Evolutionary conservation across 1,284 basidiomycete genomes (phyloP).

Genomic region (Phylloporus gajari): DNA sequence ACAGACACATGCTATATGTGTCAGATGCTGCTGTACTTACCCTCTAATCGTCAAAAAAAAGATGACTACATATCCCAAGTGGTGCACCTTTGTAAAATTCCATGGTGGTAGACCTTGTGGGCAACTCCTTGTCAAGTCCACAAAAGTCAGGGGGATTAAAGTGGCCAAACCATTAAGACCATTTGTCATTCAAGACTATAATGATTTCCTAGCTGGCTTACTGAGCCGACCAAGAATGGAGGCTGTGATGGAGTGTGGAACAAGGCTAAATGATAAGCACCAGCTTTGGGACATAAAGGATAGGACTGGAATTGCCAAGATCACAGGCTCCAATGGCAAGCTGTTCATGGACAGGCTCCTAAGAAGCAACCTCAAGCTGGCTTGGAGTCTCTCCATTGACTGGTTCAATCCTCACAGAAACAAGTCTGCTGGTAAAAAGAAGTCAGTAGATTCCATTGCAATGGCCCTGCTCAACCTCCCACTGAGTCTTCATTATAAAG

Average conservation of each 20-base stretch:
- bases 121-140: slow-evolving; percentile 1
- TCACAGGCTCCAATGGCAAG: slow-evolving; percentile 38
- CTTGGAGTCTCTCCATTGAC: slow-evolving; percentile 45
- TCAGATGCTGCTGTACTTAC: neutral
- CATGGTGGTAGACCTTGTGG: slow-evolving; percentile 4
- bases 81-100: slow-evolving; percentile 10
- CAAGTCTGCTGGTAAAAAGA: slow-evolving; percentile 42
- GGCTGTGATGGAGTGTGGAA: slow-evolving; percentile 39
- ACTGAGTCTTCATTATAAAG: neutral
- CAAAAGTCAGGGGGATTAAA: neutral
- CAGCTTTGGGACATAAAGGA: slow-evolving; percentile 44
- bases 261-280: slow-evolving; percentile 13
- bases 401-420: slow-evolving; percentile 52
- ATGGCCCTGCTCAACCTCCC: slow-evolving; percentile 42
- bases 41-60: neutral
- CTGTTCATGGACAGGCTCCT: slow-evolving; percentile 33
- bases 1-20: neutral
- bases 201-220: slow-evolving; percentile 44
- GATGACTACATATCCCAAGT: slow-evolving; percentile 2
- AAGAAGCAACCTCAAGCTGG: slow-evolving; percentile 25
- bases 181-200: slow-evolving; percentile 40
- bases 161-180: slow-evolving; percentile 23
- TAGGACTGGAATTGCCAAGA: slow-evolving; percentile 36
- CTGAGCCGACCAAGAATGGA: slow-evolving; percentile 40
- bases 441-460: slow-evolving; percentile 46